Evolutionary conservation across 2,329 filamentous ascomycete species (phyloP).

Genomic region (Cladosporium sp.): DNA sequence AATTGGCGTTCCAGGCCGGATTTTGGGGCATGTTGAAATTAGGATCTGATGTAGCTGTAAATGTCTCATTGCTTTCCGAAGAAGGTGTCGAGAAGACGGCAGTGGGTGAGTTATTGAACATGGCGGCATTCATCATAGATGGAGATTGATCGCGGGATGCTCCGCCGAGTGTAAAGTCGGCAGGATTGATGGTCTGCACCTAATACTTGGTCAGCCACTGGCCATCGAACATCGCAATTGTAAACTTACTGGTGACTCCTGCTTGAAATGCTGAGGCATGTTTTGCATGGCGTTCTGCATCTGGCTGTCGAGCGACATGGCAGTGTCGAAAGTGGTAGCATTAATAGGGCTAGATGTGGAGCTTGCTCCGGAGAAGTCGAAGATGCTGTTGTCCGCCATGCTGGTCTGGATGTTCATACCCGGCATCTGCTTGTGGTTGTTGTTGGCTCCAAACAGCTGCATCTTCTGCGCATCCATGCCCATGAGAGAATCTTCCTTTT

Average conservation of each 20-base stretch:
- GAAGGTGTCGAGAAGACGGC: constrained; percentile 35
- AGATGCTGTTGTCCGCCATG: constrained; percentile 24
- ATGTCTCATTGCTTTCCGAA: constrained; percentile 32
- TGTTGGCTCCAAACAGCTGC: constrained; percentile 20
- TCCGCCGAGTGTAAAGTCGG: constrained; percentile 28
- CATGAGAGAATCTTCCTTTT: constrained; percentile 27
- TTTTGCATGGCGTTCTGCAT: constrained; percentile 17
- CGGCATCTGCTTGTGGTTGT: background rate
- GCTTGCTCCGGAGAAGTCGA: constrained; percentile 44
- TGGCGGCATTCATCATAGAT: constrained; percentile 20
- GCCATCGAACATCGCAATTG: background rate
- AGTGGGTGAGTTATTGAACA: constrained; percentile 30
- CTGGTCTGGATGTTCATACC: constrained; percentile 9
- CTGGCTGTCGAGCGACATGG: constrained; percentile 26
- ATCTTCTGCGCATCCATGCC: constrained; percentile 22
- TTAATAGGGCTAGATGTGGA: constrained; percentile 48
- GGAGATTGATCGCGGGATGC: constrained; percentile 30
- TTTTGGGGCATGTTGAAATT: constrained; percentile 23
- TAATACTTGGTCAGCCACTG: constrained; percentile 1
- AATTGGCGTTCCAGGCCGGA: constrained; percentile 28
- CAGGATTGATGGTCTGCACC: constrained; percentile 32
- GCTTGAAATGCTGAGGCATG: constrained; percentile 20
- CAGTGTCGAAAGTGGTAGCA: constrained; percentile 24
- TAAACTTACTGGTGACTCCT: constrained; percentile 26
- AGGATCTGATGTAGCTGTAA: constrained; percentile 26